Conservation (phyloP, 495 filamentous ascomycete species). For the Aspergillus mulundensis region DNA sequence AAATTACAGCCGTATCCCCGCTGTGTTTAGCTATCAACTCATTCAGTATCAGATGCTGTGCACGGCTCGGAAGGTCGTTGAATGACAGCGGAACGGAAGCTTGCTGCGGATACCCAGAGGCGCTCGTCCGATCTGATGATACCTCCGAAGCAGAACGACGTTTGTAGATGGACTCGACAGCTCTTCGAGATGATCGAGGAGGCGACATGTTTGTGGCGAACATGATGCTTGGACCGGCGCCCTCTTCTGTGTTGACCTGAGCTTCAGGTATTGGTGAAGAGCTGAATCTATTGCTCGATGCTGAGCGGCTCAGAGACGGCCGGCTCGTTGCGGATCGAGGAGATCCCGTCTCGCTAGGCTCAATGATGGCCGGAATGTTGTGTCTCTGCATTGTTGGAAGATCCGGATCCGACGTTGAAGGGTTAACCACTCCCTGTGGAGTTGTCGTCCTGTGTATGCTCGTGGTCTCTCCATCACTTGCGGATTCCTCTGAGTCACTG, state of each 20-base stretch:
- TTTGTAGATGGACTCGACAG: constrained; percentile 54
- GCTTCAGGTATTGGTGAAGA: constrained; percentile 73
- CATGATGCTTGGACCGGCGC: constrained; percentile 70
- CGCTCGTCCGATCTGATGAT: constrained; percentile 22
- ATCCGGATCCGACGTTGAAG: constrained; percentile 5
- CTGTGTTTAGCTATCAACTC: constrained; percentile 72
- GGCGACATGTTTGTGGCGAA: constrained; percentile 56
- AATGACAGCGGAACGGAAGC: constrained; percentile 67
- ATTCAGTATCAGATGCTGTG: constrained; percentile 81
- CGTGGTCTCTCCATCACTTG: constrained; percentile 31
- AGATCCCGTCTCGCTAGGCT: constrained; percentile 46
- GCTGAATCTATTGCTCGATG: constrained; percentile 57
- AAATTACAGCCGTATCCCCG: constrained; percentile 70
- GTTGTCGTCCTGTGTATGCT: constrained; percentile 4
- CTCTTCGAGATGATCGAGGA: constrained; percentile 25
- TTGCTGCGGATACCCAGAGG: constrained; percentile 49
- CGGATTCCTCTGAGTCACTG: constrained; percentile 41
- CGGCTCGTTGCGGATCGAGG: constrained; percentile 29
- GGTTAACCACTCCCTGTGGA: not conserved
- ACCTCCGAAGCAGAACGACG: constrained; percentile 24
- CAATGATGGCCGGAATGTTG: constrained; percentile 41
- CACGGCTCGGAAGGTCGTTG: constrained; percentile 78
- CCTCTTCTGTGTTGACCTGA: constrained; percentile 59
- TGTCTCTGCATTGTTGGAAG: constrained; percentile 7
- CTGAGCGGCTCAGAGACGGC: constrained; percentile 30